Evolutionary conservation across 2,329 filamentous ascomycete genomes (phyloP).

Genomic region (Pyrenophora graminea): DNA sequence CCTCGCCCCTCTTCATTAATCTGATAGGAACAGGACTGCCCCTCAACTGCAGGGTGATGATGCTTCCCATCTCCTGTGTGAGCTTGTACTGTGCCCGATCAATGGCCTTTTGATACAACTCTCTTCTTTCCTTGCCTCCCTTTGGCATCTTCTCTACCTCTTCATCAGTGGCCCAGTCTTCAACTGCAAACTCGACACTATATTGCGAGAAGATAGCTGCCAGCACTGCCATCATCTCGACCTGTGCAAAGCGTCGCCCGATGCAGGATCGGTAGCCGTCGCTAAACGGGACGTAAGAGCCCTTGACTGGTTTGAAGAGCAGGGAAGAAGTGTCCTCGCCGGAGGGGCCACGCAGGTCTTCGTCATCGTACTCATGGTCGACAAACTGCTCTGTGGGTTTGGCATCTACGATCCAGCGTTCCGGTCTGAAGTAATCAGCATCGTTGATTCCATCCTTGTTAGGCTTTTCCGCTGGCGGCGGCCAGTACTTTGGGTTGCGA

Average conservation of each 20-base stretch:
- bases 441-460: slow-evolving; percentile 50
- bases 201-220: slow-evolving; percentile 60
- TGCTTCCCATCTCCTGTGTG: slow-evolving; percentile 58
- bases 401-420: slow-evolving; percentile 66
- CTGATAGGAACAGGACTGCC: slow-evolving; percentile 66
- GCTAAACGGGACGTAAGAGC: slow-evolving; percentile 61
- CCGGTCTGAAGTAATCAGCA: slow-evolving; percentile 69
- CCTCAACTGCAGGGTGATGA: slow-evolving; percentile 73
- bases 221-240: slow-evolving; percentile 59
- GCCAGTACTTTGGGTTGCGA: slow-evolving; percentile 75
- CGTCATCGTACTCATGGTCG: slow-evolving; percentile 51
- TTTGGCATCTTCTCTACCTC: slow-evolving; percentile 47
- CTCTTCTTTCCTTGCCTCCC: slow-evolving; percentile 55
- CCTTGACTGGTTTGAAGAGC: slow-evolving; percentile 57
- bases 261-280: slow-evolving; percentile 61
- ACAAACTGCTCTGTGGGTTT: slow-evolving; percentile 34
- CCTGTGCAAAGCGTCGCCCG: slow-evolving; percentile 61
- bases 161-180: slow-evolving; percentile 50
- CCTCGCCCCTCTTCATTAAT: slow-evolving; percentile 69
- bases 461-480: slow-evolving; percentile 45
- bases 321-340: slow-evolving; percentile 65
- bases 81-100: slow-evolving; percentile 59
- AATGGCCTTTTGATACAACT: slow-evolving; percentile 66
- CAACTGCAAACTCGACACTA: slow-evolving; percentile 71
- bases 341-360: slow-evolving; percentile 63